These are phyloP conservation scores for Apiospora hydei DNA, from an alignment of 2,329 filamentous ascomycete species.

Conservation along the genomic window DNA sequence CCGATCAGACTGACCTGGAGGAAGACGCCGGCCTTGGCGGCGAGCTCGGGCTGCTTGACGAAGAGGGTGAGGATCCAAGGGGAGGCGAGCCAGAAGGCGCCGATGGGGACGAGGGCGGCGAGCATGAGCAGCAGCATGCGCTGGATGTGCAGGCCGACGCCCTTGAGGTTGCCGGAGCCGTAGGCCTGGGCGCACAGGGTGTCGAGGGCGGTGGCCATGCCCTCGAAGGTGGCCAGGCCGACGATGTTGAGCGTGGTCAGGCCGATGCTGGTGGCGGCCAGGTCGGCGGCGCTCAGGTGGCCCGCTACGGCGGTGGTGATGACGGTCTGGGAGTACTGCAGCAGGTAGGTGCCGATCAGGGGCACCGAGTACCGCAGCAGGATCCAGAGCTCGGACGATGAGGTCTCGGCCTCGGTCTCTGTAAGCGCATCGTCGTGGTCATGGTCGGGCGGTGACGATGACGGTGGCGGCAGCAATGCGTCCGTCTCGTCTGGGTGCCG, in stretches of 20 bases:
- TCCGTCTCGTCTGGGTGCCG: background rate
- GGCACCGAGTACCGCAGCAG: slow-evolving; percentile 52
- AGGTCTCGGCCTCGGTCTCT: slow-evolving; percentile 13
- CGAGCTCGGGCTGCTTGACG: slow-evolving; percentile 55
- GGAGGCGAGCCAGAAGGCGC: slow-evolving; percentile 55
- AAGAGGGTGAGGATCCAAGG: slow-evolving; percentile 53
- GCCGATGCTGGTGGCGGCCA: slow-evolving; percentile 59
- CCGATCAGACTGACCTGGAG: slow-evolving; percentile 56
- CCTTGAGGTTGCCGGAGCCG: slow-evolving; percentile 53
- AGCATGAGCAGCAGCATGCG: slow-evolving; percentile 59
- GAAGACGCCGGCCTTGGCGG: slow-evolving; percentile 57
- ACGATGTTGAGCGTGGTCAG: slow-evolving; percentile 62
- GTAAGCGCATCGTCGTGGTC: background rate
- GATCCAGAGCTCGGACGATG: slow-evolving; percentile 36
- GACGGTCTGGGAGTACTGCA: slow-evolving; percentile 61
- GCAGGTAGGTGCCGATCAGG: slow-evolving; percentile 59
- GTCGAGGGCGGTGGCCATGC: slow-evolving; percentile 58
- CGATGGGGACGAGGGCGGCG: slow-evolving; percentile 55
- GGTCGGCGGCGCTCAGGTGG: slow-evolving; percentile 58
- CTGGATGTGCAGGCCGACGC: slow-evolving; percentile 60
- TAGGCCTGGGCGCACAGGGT: slow-evolving; percentile 60
- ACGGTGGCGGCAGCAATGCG: background rate
- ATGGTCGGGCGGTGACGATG: background rate
- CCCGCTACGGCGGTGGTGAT: slow-evolving; percentile 60
- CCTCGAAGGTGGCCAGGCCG: slow-evolving; percentile 58